phyloP scores from a whole-genome alignment of 2,329 filamentous ascomycete species.

The Penicillium occitanis region DNA sequence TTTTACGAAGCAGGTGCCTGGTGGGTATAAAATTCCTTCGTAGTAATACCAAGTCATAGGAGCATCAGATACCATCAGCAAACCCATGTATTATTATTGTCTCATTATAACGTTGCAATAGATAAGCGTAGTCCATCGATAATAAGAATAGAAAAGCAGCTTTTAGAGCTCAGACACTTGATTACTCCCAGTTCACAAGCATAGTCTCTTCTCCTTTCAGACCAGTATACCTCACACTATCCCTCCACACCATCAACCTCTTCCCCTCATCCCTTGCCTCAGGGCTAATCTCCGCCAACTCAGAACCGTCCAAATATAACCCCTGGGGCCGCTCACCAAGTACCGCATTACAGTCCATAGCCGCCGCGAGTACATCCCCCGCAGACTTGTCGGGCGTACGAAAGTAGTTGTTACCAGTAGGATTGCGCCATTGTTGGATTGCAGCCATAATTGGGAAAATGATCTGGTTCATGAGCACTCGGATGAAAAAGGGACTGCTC shows the following conservation, averaged over 20 bases:
- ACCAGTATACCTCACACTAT: conserved; percentile 19
- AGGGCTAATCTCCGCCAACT: conserved; percentile 13
- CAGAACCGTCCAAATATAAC: conserved; percentile 17
- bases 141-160: background rate
- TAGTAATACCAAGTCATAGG: background rate
- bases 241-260: conserved; percentile 21
- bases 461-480: conserved; percentile 15
- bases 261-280: conserved; percentile 21
- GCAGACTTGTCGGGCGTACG: conserved; percentile 8
- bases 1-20: conserved; percentile 12
- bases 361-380: conserved; percentile 11
- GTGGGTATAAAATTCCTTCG: conserved; percentile 15
- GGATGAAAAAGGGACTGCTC: conserved; percentile 29
- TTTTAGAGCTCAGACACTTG: background rate
- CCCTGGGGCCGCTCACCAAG: conserved; percentile 19
- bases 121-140: background rate
- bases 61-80: background rate
- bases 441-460: conserved; percentile 1
- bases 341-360: conserved; percentile 12
- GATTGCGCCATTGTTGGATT: background rate
- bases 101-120: background rate
- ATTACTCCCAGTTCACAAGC: conserved; percentile 15
- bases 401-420: conserved; percentile 7
- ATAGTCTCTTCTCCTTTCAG: conserved; percentile 20
- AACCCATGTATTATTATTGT: background rate